Conservation (phyloP, 1,284 basidiomycete genomes). For the Irpex sp. region DNA sequence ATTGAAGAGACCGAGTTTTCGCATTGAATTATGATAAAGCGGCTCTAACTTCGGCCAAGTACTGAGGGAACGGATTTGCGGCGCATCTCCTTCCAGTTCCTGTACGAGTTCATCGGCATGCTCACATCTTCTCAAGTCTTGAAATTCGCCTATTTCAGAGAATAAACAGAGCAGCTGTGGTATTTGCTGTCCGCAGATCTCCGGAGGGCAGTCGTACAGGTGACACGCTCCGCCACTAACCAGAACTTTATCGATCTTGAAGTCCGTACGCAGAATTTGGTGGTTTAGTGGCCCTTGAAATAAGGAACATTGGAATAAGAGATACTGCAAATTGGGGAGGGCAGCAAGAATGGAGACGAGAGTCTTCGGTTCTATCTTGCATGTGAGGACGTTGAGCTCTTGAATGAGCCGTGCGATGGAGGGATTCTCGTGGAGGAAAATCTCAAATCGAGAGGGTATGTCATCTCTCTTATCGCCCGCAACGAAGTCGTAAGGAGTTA, state of each 20-base stretch:
- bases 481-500: too few relatives aligned
- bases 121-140: not conserved
- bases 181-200: not conserved
- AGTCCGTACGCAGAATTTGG: not conserved
- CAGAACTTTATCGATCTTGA: not conserved
- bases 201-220: not conserved
- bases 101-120: not conserved
- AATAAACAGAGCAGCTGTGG: not conserved
- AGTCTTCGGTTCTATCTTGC: not conserved
- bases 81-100: not conserved
- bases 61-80: too few relatives aligned
- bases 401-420: not conserved
- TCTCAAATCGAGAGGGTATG: not conserved
- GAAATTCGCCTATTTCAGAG: not conserved
- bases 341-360: not conserved
- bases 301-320: not conserved
- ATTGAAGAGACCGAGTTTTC: too few relatives aligned
- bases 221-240: not conserved
- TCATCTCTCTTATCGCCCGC: too few relatives aligned
- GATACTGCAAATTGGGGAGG: not conserved
- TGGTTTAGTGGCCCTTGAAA: not conserved
- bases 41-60: too few relatives aligned
- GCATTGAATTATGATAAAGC: too few relatives aligned
- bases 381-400: not conserved
- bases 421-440: not conserved